Evolutionary conservation across 2,329 filamentous ascomycete genomes (phyloP).

Genomic region (Fusarium anguioides): DNA sequence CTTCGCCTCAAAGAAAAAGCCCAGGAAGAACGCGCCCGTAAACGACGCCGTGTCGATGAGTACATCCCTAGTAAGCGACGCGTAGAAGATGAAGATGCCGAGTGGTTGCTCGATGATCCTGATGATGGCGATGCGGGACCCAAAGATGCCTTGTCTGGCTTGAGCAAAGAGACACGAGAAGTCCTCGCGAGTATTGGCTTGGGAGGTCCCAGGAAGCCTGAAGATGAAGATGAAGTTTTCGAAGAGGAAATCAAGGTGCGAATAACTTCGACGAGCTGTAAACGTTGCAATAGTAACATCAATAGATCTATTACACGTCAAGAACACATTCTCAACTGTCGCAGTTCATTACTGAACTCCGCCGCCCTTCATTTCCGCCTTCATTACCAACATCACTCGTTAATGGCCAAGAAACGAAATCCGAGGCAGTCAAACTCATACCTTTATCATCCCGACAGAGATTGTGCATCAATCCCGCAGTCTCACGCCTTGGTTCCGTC

Average conservation of each 20-base stretch:
- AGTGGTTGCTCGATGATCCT: constrained; percentile 78
- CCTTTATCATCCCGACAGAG: constrained; percentile 88
- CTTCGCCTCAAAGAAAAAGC: constrained; percentile 72
- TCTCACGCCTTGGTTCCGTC: constrained; percentile 74
- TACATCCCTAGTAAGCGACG: constrained; percentile 28
- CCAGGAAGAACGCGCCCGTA: constrained; percentile 62
- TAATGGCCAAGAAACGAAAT: constrained; percentile 41
- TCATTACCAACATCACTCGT: constrained; percentile 66
- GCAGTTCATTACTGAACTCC: constrained; percentile 86
- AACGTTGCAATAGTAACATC: constrained; percentile 46
- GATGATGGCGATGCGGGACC: constrained; percentile 61
- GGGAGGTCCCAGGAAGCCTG: constrained; percentile 49
- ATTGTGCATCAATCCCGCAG: constrained; percentile 87
- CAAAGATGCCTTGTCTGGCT: constrained; percentile 59
- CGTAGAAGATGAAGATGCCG: constrained; percentile 67
- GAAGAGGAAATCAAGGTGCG: constrained; percentile 76
- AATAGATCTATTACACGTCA: constrained; percentile 86
- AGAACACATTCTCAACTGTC: constrained; percentile 91
- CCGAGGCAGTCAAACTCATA: constrained; percentile 75
- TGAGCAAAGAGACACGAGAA: constrained; percentile 80
- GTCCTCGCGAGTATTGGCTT: constrained; percentile 75
- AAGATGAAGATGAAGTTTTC: constrained; percentile 58
- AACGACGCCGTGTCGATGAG: constrained; percentile 58
- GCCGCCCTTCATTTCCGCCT: constrained; percentile 80
- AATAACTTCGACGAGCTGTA: background rate